Conservation (phyloP, 495 filamentous ascomycete genomes). For the Penicillium longicatenatum region DNA sequence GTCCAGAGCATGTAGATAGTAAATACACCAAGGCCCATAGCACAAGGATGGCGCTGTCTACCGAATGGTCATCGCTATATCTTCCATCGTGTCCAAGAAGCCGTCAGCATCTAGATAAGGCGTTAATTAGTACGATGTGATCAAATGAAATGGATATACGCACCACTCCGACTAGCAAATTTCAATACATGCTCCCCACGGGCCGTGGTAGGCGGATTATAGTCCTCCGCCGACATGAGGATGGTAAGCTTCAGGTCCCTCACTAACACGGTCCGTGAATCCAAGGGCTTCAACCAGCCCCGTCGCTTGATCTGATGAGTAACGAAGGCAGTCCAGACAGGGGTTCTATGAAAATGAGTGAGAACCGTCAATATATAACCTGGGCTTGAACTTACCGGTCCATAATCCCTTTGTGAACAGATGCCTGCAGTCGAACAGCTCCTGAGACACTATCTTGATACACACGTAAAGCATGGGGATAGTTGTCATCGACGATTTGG, state of each 20-base stretch:
- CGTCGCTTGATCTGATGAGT: conserved; percentile 58
- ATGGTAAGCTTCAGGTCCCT: conserved; percentile 62
- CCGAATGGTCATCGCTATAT: conserved; percentile 13
- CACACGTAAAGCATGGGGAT: conserved; percentile 69
- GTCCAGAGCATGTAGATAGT: background rate
- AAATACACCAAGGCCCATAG: background rate
- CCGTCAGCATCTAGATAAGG: conserved; percentile 38
- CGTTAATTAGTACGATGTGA: background rate
- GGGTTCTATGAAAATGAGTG: conserved; percentile 37
- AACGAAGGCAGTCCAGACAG: conserved; percentile 79
- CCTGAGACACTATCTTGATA: conserved; percentile 66
- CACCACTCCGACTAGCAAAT: conserved; percentile 40
- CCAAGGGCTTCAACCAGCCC: conserved; percentile 57
- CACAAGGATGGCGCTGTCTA: background rate
- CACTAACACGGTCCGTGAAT: conserved; percentile 57
- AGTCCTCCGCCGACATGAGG: conserved; percentile 57
- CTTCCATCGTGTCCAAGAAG: conserved; percentile 33
- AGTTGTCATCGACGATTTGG: conserved; percentile 70
- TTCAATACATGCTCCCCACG: conserved; percentile 42
- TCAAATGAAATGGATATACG: background rate
- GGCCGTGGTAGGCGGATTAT: conserved; percentile 40
- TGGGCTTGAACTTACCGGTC: conserved; percentile 33
- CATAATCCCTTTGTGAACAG: conserved; percentile 44
- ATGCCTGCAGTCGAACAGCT: conserved; percentile 60
- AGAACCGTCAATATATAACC: background rate